Evolutionary conservation across 768 basidiomycete species (phyloP).

Genomic region (Podaxis rugospora): DNA sequence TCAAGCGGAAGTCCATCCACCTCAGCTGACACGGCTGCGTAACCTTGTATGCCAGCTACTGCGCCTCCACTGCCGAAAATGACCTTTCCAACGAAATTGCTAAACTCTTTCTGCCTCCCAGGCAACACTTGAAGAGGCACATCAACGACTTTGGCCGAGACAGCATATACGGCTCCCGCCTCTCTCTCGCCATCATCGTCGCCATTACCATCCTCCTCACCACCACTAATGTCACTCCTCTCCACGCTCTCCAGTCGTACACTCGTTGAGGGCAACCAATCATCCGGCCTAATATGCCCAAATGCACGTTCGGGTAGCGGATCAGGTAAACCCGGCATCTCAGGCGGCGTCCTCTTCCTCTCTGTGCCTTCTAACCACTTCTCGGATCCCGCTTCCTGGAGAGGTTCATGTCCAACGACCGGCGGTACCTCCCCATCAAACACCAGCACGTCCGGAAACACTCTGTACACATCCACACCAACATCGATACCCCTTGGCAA

Average conservation of each 20-base stretch:
- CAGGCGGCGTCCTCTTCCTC: constrained; percentile 27
- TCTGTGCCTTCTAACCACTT: not conserved
- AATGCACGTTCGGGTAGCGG: constrained; percentile 74
- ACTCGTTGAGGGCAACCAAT: constrained; percentile 55
- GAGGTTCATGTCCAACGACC: not conserved
- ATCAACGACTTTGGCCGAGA: constrained; percentile 65
- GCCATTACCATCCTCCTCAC: constrained; percentile 13
- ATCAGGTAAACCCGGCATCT: constrained; percentile 48
- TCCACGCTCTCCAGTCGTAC: constrained; percentile 31
- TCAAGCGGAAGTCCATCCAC: constrained; percentile 59
- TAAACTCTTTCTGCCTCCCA: constrained; percentile 72
- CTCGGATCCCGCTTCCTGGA: not conserved
- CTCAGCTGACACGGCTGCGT: constrained; percentile 53
- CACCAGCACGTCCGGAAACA: constrained; percentile 74
- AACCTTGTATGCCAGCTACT: constrained; percentile 62
- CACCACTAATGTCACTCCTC: constrained; percentile 20
- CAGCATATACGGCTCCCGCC: constrained; percentile 45
- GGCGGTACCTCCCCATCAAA: constrained; percentile 66
- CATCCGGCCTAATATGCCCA: constrained; percentile 65
- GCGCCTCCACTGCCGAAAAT: constrained; percentile 65
- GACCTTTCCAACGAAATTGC: constrained; percentile 76
- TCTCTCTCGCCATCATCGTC: constrained; percentile 32
- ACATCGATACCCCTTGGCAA: constrained; percentile 69
- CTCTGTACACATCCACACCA: constrained; percentile 53
- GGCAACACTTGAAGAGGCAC: constrained; percentile 77